Evolutionary conservation across 2,329 filamentous ascomycete genomes (phyloP).

Genomic region (Hypoxylon sp.): DNA sequence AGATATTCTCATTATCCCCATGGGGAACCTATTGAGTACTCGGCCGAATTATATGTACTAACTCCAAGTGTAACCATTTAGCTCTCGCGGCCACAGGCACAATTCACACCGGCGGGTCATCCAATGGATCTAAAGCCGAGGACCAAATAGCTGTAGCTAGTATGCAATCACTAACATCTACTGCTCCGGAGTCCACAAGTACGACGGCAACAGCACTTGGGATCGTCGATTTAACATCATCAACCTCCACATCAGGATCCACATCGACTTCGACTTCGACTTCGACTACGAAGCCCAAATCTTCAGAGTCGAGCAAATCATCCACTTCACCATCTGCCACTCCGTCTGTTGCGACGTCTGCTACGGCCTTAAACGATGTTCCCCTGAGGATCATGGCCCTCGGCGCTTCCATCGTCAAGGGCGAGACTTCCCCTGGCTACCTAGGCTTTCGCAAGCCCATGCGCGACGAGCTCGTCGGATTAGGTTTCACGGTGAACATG

Average conservation of each 20-base stretch:
- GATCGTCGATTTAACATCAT: slow-evolving; percentile 1
- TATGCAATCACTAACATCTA: slow-evolving; percentile 14
- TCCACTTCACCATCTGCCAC: slow-evolving; percentile 21
- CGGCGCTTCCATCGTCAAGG: slow-evolving; percentile 49
- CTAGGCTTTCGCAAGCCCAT: slow-evolving; percentile 49
- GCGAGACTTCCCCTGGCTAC: slow-evolving; percentile 48
- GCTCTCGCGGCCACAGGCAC: slow-evolving; percentile 36
- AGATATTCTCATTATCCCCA: not conserved
- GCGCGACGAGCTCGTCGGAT: slow-evolving; percentile 42
- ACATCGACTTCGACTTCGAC: slow-evolving; percentile 5
- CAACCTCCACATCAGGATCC: slow-evolving; percentile 13
- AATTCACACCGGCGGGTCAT: slow-evolving; percentile 25
- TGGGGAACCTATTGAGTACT: not conserved
- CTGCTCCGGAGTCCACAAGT: slow-evolving; percentile 6
- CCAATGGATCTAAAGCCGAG: slow-evolving; percentile 12
- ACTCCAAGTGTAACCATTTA: slow-evolving; percentile 14
- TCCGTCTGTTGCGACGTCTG: slow-evolving; percentile 13
- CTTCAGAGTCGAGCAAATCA: slow-evolving; percentile 7
- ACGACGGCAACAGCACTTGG: slow-evolving; percentile 14
- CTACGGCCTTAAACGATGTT: slow-evolving; percentile 54
- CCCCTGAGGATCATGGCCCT: slow-evolving; percentile 50
- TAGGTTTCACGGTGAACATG: slow-evolving; percentile 50
- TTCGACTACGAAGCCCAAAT: slow-evolving; percentile 11
- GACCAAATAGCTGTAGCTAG: slow-evolving; percentile 16
- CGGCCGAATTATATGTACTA: slow-evolving; percentile 8